Evolutionary conservation across 1,284 basidiomycete genomes (phyloP), one percentile per base, ranked within the genome.

Genomic region (Apiotrichum montevideense): DNA sequence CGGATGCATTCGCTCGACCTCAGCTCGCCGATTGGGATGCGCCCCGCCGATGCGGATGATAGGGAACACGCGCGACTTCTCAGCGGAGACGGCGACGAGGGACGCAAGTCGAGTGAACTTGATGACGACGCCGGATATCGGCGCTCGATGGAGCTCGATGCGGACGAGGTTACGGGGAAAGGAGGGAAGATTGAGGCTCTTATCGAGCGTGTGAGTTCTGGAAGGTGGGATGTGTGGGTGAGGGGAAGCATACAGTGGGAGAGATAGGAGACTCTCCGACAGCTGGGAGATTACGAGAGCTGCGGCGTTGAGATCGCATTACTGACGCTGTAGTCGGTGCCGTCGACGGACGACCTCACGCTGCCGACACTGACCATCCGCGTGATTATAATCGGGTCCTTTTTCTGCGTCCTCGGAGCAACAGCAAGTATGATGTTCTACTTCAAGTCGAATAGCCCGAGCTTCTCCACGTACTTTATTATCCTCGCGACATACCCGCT

Each of bases 401-500:
- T 79, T 43, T 80, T 83, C 64, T 81, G 81, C 57, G 62, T 80
- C 13, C 64, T 82, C 1, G 82, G 82, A 6, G 81, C 81, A 9
- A 73, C 76, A 11, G 74, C 78, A 4, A 73, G 72, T 2, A 75
- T 76, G 62, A 66, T 80, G n/a, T 79, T 79, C 64, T 78, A 77
- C 68, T 78, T 79, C 72, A 78, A 77, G 58, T 69, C 63, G n/a
- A 79, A 79, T 54, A 75, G 78, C 0, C 80, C 81, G 0, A 71
- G 71, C 1, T 82, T 82, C 68, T 80, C 79, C 39, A 71, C 71
- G 29, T 82, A 81, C 71, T 82, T 83, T 68, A 79, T 82, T 60
- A 79, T 82, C 50, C 71, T 83, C 21, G 74, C 71, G 1, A 77
- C 74, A 6, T 77, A 79, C 35, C 80, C 79, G 1, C 65, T 81